Conservation (phyloP, 495 filamentous ascomycete genomes). For the Neurospora sp. region DNA sequence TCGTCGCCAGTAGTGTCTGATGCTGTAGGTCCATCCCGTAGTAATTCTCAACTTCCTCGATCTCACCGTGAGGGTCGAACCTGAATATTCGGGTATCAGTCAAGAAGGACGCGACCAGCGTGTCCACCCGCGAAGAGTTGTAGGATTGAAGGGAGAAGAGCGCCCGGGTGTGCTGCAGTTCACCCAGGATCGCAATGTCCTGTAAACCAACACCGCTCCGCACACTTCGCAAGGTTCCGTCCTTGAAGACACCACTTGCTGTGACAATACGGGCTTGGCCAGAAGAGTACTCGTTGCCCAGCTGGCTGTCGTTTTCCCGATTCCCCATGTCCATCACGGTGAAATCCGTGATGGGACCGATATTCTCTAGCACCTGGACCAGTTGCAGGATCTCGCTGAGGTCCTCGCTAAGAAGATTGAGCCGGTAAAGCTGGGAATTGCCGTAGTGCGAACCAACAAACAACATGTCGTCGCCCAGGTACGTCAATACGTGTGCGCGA, state of each 20-base stretch:
- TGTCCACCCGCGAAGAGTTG: constrained; percentile 44
- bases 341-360: constrained; percentile 88
- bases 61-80: constrained; percentile 65
- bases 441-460: constrained; percentile 91
- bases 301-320: constrained; percentile 57
- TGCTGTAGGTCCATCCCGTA: constrained; percentile 58
- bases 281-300: constrained; percentile 80
- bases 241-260: constrained; percentile 76
- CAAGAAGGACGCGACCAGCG: constrained; percentile 69
- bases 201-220: constrained; percentile 91
- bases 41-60: constrained; percentile 74
- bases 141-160: constrained; percentile 49
- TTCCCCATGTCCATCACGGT: constrained; percentile 92
- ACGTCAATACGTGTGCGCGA: constrained; percentile 65
- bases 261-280: constrained; percentile 92
- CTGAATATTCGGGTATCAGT: constrained; percentile 74
- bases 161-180: constrained; percentile 65
- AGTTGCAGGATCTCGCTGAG: constrained; percentile 43
- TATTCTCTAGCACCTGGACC: constrained; percentile 71
- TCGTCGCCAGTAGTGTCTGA: constrained; percentile 61
- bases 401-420: constrained; percentile 29
- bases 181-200: constrained; percentile 71
- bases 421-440: constrained; percentile 73
- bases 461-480: constrained; percentile 61
- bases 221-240: constrained; percentile 78